These are phyloP conservation scores for Puccinia horiana DNA, from an alignment of 1,284 basidiomycete species.

Conservation along the genomic window DNA sequence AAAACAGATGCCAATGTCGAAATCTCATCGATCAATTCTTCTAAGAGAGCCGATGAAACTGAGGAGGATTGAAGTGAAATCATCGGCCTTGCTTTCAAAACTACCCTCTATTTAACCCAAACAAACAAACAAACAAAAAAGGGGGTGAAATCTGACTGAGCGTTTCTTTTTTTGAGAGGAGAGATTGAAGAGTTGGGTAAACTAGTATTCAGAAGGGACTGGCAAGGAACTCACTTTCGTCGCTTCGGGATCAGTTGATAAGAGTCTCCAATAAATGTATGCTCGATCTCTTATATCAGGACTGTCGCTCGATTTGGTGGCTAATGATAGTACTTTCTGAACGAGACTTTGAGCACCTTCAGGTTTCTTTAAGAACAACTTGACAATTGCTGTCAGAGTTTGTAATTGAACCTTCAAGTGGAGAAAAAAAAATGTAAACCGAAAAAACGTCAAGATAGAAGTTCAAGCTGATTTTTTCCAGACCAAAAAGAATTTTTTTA, in stretches of 20 bases:
- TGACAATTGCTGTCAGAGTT: conserved; percentile 90
- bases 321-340: conserved; percentile 92
- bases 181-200: neutral
- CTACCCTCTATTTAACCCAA: conserved; percentile 69
- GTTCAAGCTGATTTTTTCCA: neutral
- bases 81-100: conserved; percentile 84
- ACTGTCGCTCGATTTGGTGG: conserved; percentile 95
- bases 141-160: too few species aligned
- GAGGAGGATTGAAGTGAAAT: conserved; percentile 89
- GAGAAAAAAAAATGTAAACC: neutral
- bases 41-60: conserved; percentile 83
- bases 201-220: neutral
- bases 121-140: neutral
- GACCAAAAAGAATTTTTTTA: neutral
- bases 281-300: conserved; percentile 94
- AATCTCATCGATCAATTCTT: conserved; percentile 86
- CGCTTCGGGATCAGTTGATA: conserved; percentile 86
- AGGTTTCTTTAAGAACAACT: conserved; percentile 93
- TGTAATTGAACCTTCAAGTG: conserved; percentile 81
- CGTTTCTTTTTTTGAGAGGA: too few species aligned
- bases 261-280: conserved; percentile 98
- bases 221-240: conserved; percentile 65
- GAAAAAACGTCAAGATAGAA: neutral
- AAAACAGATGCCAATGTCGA: conserved; percentile 40
- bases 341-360: conserved; percentile 85